These are phyloP conservation scores for Chaetomium globosum DNA, from an alignment of 2,329 filamentous ascomycete species.

Conservation along the genomic window DNA sequence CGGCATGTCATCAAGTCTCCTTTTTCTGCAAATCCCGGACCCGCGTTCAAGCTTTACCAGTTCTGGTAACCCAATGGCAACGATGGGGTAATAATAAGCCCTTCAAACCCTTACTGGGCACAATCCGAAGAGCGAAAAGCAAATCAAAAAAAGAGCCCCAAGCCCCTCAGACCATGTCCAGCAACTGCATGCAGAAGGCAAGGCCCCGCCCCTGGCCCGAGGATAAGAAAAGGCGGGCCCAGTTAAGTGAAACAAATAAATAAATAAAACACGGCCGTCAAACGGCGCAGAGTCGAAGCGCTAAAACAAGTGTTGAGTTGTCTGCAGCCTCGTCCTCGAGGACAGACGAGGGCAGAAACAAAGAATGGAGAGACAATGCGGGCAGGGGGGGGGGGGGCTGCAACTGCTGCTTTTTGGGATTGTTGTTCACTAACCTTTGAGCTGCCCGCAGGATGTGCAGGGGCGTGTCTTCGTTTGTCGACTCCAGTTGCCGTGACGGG, in stretches of 20 bases:
- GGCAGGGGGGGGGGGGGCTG: constrained; percentile 24
- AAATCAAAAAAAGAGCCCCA: constrained; percentile 12
- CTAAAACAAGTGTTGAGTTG: constrained; percentile 1
- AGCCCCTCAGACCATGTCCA: constrained; percentile 22
- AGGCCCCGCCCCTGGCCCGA: constrained; percentile 24
- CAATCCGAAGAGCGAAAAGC: not conserved
- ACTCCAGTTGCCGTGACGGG: constrained; percentile 1
- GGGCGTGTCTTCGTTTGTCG: constrained; percentile 19
- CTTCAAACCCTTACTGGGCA: not conserved
- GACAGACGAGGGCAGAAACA: constrained; percentile 13
- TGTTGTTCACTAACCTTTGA: constrained; percentile 35
- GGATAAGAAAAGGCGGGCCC: constrained; percentile 28
- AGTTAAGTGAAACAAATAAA: constrained; percentile 6
- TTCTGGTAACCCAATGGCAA: constrained; percentile 3
- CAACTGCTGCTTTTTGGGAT: constrained; percentile 29
- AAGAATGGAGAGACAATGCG: constrained; percentile 9
- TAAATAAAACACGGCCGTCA: constrained; percentile 22
- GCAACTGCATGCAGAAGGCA: constrained; percentile 27
- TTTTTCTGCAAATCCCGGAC: not conserved
- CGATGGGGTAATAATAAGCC: not conserved
- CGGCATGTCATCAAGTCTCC: constrained; percentile 3
- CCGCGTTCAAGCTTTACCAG: constrained; percentile 3
- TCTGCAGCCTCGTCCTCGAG: constrained; percentile 26
- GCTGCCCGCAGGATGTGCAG: constrained; percentile 23
- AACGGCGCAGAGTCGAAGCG: constrained; percentile 21